phyloP scores from a whole-genome alignment of 1,284 basidiomycete species.

The Phellopilus nigrolimitatus region DNA sequence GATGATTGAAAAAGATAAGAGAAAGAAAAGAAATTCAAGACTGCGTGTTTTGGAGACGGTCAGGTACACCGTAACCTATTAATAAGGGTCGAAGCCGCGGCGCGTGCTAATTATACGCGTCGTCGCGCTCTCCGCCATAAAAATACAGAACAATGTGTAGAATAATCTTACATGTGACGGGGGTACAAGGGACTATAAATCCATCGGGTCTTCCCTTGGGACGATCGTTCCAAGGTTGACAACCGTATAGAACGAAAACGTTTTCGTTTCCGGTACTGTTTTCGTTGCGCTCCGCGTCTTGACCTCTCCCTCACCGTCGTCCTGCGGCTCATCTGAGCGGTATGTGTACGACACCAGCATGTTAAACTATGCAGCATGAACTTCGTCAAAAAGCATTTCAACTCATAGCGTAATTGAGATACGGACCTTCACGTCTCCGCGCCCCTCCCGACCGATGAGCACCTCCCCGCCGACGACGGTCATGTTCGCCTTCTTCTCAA shows the following conservation, averaged over 20 bases:
- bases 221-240: constrained; percentile 72
- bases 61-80: too few species aligned
- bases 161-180: too few species aligned
- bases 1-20: too few species aligned
- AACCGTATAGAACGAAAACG: constrained; percentile 81
- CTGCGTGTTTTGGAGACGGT: too few species aligned
- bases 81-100: too few species aligned
- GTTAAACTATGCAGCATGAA: constrained; percentile 61
- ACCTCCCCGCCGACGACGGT: constrained; percentile 84
- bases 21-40: too few species aligned
- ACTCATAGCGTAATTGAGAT: not conserved
- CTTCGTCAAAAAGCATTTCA: constrained; percentile 3
- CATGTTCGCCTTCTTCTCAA: constrained; percentile 83
- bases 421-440: constrained; percentile 69
- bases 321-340: constrained; percentile 75
- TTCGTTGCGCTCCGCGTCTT: constrained; percentile 41
- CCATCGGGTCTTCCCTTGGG: constrained; percentile 51
- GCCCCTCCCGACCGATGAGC: constrained; percentile 69
- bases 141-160: too few species aligned
- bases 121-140: too few species aligned
- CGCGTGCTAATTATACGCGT: too few species aligned
- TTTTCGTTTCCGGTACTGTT: constrained; percentile 67
- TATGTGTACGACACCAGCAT: constrained; percentile 92
- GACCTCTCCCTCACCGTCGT: constrained; percentile 51
- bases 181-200: too few species aligned